Conservation (phyloP, 345 rosid species). For the Lumnitzera littorea region DNA sequence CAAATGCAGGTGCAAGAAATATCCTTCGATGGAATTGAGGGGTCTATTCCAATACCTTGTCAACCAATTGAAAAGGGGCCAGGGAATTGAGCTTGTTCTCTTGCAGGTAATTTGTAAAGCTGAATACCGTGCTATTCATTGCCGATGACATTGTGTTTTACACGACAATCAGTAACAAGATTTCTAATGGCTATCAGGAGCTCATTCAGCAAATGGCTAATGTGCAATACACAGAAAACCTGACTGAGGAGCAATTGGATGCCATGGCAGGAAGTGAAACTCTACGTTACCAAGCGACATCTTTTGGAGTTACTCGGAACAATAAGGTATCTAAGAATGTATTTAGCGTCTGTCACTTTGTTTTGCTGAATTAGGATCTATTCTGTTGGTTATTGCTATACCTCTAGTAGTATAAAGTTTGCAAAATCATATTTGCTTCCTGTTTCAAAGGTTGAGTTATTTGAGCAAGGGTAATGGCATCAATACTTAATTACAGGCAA, state of each 20-base stretch:
- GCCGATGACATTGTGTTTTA: not conserved
- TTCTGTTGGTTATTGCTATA: not conserved
- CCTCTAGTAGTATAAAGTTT: too few relatives aligned
- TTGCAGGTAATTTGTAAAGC: slow-evolving; percentile 55
- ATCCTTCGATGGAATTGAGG: slow-evolving; percentile 97
- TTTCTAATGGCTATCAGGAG: slow-evolving; percentile 51
- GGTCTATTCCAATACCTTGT: slow-evolving; percentile 98
- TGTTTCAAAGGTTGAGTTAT: too few relatives aligned
- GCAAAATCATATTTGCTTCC: too few relatives aligned
- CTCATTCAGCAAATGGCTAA: slow-evolving; percentile 99
- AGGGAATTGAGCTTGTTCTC: slow-evolving; percentile 95
- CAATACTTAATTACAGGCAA: too few relatives aligned
- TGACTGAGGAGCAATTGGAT: slow-evolving; percentile 98
- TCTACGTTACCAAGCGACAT: slow-evolving; percentile 90
- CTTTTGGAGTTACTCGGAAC: slow-evolving; percentile 81
- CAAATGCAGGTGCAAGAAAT: slow-evolving; percentile 79
- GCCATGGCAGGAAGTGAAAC: slow-evolving; percentile 99
- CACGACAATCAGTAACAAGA: slow-evolving; percentile 9
- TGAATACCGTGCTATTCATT: slow-evolving; percentile 10
- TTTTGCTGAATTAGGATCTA: not conserved
- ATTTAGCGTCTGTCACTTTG: not conserved
- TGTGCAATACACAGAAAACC: slow-evolving; percentile 94
- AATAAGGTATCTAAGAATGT: slow-evolving; percentile 59
- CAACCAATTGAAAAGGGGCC: slow-evolving; percentile 91
- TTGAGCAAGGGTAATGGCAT: too few relatives aligned